A percentile compares a stretch with the other conserved stretches of the same genome.
These are phyloP conservation scores for Coemansia sp. DNA, from an alignment of 192 early-diverging fungal genomes.

Conservation along the genomic window DNA sequence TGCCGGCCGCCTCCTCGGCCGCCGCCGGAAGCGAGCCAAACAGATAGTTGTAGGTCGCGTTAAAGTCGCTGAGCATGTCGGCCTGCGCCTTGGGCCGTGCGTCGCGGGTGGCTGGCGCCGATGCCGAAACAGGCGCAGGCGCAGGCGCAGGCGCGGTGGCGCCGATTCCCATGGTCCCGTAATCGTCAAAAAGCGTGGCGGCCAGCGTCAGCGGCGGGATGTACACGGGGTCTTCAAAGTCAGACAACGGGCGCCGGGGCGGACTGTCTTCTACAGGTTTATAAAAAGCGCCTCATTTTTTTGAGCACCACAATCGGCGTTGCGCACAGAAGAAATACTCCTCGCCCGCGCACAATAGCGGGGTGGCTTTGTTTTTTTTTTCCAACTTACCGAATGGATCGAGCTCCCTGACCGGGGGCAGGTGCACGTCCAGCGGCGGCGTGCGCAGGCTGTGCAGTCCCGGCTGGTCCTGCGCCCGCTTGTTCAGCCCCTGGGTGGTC, in stretches of 20 bases:
- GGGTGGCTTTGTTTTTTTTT: neutral
- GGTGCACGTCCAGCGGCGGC: slow-evolving; percentile 18
- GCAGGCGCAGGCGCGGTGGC: no score
- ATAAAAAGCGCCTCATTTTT: neutral
- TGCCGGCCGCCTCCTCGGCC: neutral
- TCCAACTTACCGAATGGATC: slow-evolving; percentile 48
- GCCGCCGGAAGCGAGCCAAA: slow-evolving; percentile 29
- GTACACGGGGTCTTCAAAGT: slow-evolving; percentile 48
- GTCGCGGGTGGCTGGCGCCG: neutral
- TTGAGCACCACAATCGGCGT: neutral
- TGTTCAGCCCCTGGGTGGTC: neutral
- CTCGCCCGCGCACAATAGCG: neutral
- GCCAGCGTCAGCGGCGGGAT: slow-evolving; percentile 48
- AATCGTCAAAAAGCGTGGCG: slow-evolving; percentile 43
- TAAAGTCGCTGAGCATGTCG: slow-evolving; percentile 42
- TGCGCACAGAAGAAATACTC: neutral
- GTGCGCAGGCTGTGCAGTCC: slow-evolving; percentile 26
- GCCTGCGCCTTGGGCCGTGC: neutral
- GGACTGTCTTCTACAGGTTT: slow-evolving; percentile 49
- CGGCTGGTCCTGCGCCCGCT: slow-evolving; percentile 3
- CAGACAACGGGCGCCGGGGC: slow-evolving; percentile 31
- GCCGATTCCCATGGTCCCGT: slow-evolving; percentile 17
- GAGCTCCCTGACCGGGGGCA: slow-evolving; percentile 18
- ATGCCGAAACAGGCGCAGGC: neutral
- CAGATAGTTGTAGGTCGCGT: slow-evolving; percentile 37